Conservation (phyloP, 2,329 filamentous ascomycete genomes). For the Xylariomycetidae sp. region DNA sequence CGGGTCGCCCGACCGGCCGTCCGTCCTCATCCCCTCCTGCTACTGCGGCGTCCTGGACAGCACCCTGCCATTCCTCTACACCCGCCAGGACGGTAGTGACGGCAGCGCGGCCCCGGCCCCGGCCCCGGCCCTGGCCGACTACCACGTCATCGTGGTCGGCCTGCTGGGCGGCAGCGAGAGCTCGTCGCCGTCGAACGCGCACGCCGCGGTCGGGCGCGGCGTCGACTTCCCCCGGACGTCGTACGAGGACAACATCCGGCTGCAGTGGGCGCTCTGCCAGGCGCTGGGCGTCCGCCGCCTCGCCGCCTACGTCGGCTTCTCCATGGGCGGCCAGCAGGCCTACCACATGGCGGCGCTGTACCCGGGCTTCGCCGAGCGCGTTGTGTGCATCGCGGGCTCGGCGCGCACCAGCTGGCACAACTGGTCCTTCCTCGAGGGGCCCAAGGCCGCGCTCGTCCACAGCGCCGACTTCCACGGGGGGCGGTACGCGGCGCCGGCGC, state of each 20-base stretch:
- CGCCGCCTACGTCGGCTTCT: constrained; percentile 48
- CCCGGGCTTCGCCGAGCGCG: constrained; percentile 41
- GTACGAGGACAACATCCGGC: constrained; percentile 47
- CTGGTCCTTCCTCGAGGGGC: constrained; percentile 50
- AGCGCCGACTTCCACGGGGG: constrained; percentile 35
- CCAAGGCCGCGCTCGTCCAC: constrained; percentile 42
- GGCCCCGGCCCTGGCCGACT: constrained; percentile 21
- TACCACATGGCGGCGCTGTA: constrained; percentile 48
- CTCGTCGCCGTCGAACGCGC: constrained; percentile 46
- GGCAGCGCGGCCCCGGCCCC: not conserved
- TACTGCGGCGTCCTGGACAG: constrained; percentile 1
- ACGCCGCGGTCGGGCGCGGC: constrained; percentile 14
- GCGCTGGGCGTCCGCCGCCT: constrained; percentile 38
- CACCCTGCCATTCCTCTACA: constrained; percentile 4
- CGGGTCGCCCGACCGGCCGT: constrained; percentile 3
- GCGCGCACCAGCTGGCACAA: constrained; percentile 49
- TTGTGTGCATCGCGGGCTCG: constrained; percentile 45
- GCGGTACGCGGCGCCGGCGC: constrained; percentile 18
- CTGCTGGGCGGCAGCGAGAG: constrained; percentile 51
- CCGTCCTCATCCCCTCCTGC: constrained; percentile 4
- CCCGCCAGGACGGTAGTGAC: not conserved
- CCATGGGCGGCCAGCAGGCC: constrained; percentile 51
- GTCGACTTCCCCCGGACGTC: constrained; percentile 38
- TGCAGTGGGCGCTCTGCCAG: constrained; percentile 41
- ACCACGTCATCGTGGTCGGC: constrained; percentile 47